Conservation (phyloP, 164 flowering plant species). For the Tetrastigma voinierianum region DNA sequence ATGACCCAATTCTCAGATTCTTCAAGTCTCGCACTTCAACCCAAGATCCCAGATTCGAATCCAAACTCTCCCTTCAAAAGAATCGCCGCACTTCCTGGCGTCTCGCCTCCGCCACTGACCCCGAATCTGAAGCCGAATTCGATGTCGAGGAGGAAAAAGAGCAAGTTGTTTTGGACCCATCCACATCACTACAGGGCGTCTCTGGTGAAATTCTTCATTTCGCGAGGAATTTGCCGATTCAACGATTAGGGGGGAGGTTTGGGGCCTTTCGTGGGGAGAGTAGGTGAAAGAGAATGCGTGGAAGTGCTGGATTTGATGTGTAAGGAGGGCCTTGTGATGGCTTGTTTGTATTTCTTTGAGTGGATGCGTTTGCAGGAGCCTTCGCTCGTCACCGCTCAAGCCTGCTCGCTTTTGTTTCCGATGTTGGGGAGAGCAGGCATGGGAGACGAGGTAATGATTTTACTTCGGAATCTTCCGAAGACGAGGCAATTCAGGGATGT, state of each 20-base stretch:
- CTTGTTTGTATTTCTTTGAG: slow-evolving; percentile 75
- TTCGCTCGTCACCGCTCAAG: slow-evolving; percentile 54
- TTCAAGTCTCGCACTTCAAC: slow-evolving; percentile 57
- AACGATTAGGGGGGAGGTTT: slow-evolving; percentile 67
- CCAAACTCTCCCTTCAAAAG: slow-evolving; percentile 44
- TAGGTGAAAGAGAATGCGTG: slow-evolving; percentile 53
- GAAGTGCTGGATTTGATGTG: slow-evolving; percentile 60
- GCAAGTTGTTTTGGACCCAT: slow-evolving; percentile 10
- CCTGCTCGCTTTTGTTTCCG: slow-evolving; percentile 66
- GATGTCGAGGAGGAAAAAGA: slow-evolving; percentile 15
- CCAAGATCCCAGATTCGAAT: slow-evolving; percentile 49
- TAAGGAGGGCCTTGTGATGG: slow-evolving; percentile 46
- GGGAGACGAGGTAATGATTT: slow-evolving; percentile 66
- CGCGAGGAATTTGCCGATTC: slow-evolving; percentile 57
- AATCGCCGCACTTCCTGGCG: slow-evolving; percentile 74
- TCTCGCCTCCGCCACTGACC: slow-evolving; percentile 27
- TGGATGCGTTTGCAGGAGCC: slow-evolving; percentile 90
- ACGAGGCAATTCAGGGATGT: slow-evolving; percentile 51
- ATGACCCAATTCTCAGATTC: slow-evolving; percentile 67
- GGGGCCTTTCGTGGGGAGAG: slow-evolving; percentile 46
- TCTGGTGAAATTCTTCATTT: slow-evolving; percentile 54
- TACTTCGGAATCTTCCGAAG: slow-evolving; percentile 60
- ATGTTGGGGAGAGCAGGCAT: slow-evolving; percentile 57
- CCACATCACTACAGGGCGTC: slow-evolving; percentile 21
- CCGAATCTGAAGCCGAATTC: slow-evolving; percentile 7